phyloP scores from a whole-genome alignment of 768 basidiomycete genomes.

The Neoboletus brunneissimus region DNA sequence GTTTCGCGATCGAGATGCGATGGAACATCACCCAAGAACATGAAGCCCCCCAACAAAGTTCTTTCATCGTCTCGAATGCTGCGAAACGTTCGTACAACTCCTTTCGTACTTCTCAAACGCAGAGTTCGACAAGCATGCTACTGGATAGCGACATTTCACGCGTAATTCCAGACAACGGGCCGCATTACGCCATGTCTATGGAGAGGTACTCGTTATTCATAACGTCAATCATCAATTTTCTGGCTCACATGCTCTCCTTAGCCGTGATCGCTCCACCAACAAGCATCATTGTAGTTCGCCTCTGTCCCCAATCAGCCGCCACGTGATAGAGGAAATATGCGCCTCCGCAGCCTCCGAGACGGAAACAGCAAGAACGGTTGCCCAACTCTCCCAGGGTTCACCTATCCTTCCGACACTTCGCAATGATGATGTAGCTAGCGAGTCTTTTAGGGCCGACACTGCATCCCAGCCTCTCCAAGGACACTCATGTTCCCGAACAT shows the following conservation, averaged over 20 bases:
- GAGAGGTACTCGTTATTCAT: conserved; percentile 4
- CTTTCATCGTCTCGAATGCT: conserved; percentile 15
- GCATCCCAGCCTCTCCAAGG: neutral
- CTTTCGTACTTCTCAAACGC: neutral
- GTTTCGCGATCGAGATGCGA: conserved; percentile 27
- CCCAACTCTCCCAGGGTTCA: neutral
- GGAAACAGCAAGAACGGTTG: neutral
- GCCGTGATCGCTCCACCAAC: neutral
- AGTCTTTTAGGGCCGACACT: neutral
- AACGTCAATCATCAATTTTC: neutral
- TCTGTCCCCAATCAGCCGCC: conserved; percentile 20
- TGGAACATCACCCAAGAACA: conserved; percentile 16
- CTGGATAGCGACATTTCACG: conserved; percentile 19
- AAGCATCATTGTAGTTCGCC: conserved; percentile 5
- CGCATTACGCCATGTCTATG: neutral
- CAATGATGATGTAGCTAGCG: neutral
- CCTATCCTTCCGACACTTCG: neutral
- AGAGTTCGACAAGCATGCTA: neutral
- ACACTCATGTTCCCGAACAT: neutral
- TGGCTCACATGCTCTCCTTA: conserved; percentile 1
- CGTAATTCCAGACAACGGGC: conserved; percentile 10
- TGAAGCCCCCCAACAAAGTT: conserved; percentile 16
- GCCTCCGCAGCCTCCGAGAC: neutral
- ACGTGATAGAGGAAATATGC: conserved; percentile 17
- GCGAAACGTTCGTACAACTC: neutral